Conservation (phyloP, 345 rosid genomes). For the Aquilaria malaccensis region DNA sequence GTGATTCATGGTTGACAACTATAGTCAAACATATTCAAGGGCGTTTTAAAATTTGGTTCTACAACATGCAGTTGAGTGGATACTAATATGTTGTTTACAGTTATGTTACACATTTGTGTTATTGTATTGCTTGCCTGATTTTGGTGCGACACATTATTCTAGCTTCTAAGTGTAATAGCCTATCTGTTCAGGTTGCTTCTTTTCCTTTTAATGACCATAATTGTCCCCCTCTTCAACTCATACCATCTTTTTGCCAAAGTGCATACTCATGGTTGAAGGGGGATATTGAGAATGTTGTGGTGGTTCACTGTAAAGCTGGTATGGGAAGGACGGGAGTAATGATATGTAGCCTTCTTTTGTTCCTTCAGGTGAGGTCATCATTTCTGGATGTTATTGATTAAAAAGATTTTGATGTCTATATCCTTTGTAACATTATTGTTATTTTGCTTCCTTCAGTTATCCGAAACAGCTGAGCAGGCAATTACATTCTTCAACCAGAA, state of each 20-base stretch:
- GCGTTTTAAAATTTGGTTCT: conserved; percentile 1
- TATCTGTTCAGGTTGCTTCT: conserved; percentile 61
- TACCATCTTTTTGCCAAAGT: conserved; percentile 86
- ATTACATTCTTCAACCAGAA: conserved; percentile 85
- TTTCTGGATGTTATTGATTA: neutral
- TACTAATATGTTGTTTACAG: neutral
- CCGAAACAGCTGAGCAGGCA: conserved; percentile 83
- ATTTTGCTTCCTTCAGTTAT: conserved; percentile 50
- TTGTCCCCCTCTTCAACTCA: conserved; percentile 84
- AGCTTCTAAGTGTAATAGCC: conserved; percentile 17
- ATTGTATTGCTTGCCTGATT: neutral
- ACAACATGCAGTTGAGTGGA: neutral
- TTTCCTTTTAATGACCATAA: conserved; percentile 98
- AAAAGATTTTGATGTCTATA: conserved; percentile 1
- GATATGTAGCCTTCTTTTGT: conserved; percentile 91
- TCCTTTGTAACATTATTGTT: conserved; percentile 11
- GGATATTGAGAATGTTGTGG: conserved; percentile 94
- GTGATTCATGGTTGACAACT: neutral
- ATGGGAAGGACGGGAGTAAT: conserved; percentile 95
- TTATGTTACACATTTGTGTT: neutral
- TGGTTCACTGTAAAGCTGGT: conserved; percentile 95
- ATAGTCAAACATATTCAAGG: neutral
- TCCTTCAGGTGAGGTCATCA: conserved; percentile 51
- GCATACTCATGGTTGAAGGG: conserved; percentile 95
- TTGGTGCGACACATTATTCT: conserved; percentile 1